Base-by-base conservation (phyloP, 441 rosid species). In the Capsella rubella region DNA sequence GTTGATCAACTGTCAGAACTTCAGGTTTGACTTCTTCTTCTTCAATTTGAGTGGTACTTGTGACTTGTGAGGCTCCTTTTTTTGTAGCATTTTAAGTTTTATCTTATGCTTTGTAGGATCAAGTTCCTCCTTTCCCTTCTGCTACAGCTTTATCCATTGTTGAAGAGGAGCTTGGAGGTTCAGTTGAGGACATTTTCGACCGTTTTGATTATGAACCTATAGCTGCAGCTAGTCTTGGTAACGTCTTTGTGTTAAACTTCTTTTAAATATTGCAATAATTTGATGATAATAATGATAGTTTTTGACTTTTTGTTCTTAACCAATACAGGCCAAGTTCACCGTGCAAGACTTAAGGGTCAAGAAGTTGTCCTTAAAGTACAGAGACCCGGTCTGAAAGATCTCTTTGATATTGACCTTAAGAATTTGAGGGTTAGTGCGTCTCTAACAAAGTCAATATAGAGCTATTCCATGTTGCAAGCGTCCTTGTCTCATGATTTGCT, bases 181-280 rank as follows among this genome's bases (percentile, higher is more conserved):
- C 93, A 13, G 75, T 91, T 51, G 84, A 82, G 72, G 84, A 83
- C 47, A 65, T 87, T 50, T 95, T 95, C 49, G 94, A 95, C 63
- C 82, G 78, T 57, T 95, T 95, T 82, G 97, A 95, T 79, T 83
- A 71, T 73, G 98, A 95, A 76, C 99, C 99, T 55, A 90, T 95
- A 55, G 99, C 99, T 74, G 99, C 97, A 64, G 99, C 99, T 67
- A 95, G 99, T 87, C 97, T 95, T 72, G 99, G 98, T 95, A 85
- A 45, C 77, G 54, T 78, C 60, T 71, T 64, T 34, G 63, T 75
- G 45, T 18, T 55, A 31, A 56, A 64, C 43, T 72, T 67, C 67
- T 66, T 37, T 16, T 34, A 4, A 43, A 72, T 45, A 29, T 46
- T 46, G 56, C 50, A 63, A 46, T 47, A 5, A 46, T 9, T 3